Evolutionary conservation across 495 filamentous ascomycete species (phyloP), one percentile per base, ranked within the genome.

Genomic region (Pseudoneurospora amorphoporcata): DNA sequence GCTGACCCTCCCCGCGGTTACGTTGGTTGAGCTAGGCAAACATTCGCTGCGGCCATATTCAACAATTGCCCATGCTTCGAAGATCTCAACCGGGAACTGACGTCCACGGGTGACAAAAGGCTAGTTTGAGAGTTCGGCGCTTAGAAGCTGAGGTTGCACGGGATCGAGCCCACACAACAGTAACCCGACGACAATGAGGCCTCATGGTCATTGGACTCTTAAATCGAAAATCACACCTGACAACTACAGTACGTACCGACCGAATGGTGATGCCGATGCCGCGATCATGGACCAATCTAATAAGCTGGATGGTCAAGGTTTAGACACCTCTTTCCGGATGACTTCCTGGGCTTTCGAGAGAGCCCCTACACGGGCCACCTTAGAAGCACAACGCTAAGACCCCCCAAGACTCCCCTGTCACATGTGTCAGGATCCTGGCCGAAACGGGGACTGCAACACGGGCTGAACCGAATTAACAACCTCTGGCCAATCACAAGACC

Each of bases 361-460:
- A 61, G 53, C 12, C 53, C 47, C 23, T 58, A 23, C 23, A 23
- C 23, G 23, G 23, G 23, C 23, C 23, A 23, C 23, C 23, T 23
- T 23, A 29, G 29, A 58, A 32, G 47, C 12, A 32, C 23, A 32
- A 17, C 23, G 23, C 53, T 8, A 16, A 35, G 53, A 35, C 53
- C 10, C 14, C 12, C n/a, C 23, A 16, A 61, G 23, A 32, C 23
- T 7, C 23, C 53, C 23, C 23, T 61, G 29, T 61, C 53, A 32
- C 32, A 61, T 74, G 78, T 80, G 71, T 76, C 76, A 77, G 72
- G 70, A 78, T 72, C 79, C 79, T 68, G 68, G 77, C 65, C 76
- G 77, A 81, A 79, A 77, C 78, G 74, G 70, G 73, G 74, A 73
- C 38, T 72, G 77, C 76, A 77, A 78, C 75, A 71, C 76, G 71